Evolutionary conservation across 352 stramenopile genomes (phyloP).

Genomic region (Phytophthora sojae): DNA sequence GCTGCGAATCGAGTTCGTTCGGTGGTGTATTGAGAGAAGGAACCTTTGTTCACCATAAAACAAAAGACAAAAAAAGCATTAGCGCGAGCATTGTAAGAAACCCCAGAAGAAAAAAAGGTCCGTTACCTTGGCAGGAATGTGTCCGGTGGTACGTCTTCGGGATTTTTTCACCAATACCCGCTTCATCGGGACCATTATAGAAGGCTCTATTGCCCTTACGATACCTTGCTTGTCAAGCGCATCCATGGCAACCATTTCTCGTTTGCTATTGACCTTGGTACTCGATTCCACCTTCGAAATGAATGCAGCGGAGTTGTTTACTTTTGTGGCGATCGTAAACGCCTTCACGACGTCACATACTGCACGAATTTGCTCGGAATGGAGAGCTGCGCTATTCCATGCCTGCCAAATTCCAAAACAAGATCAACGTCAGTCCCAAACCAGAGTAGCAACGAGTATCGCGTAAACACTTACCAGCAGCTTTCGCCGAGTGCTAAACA

Average conservation of each 20-base stretch:
- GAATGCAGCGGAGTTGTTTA: slow-evolving; percentile 36
- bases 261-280: slow-evolving; percentile 49
- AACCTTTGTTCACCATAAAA: slow-evolving; percentile 29
- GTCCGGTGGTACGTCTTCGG: slow-evolving; percentile 19
- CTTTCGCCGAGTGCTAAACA: slow-evolving; percentile 78
- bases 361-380: slow-evolving; percentile 46
- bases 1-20: slow-evolving; percentile 25
- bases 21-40: slow-evolving; percentile 4
- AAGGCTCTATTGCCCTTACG: slow-evolving; percentile 34
- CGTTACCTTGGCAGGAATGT: slow-evolving; percentile 40
- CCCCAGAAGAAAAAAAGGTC: not conserved
- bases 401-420: slow-evolving; percentile 38
- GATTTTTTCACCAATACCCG: slow-evolving; percentile 34
- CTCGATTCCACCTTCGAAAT: slow-evolving; percentile 35
- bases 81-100: not conserved
- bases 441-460: slow-evolving; percentile 1
- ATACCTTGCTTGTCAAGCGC: slow-evolving; percentile 50
- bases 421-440: slow-evolving; percentile 10
- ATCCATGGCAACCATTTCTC: slow-evolving; percentile 47
- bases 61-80: not conserved
- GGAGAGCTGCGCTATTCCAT: slow-evolving; percentile 75
- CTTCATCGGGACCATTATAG: slow-evolving; percentile 37
- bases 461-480: slow-evolving; percentile 56
- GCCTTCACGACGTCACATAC: slow-evolving; percentile 50
- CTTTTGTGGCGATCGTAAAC: slow-evolving; percentile 47